phyloP scores from a whole-genome alignment of 768 basidiomycete genomes.

The Agrocybe praecox region DNA sequence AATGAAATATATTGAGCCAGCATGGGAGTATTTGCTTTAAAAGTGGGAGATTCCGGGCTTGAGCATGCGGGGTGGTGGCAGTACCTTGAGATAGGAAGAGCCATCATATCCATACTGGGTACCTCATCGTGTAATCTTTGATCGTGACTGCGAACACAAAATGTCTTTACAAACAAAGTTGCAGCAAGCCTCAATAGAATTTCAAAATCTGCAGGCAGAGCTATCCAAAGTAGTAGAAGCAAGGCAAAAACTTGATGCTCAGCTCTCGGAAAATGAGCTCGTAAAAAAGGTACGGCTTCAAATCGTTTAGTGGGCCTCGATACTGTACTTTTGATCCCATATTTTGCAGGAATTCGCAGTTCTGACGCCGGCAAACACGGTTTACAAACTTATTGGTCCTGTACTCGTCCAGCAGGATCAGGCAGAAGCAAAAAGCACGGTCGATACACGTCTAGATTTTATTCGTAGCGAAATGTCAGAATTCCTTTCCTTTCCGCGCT shows the following conservation, averaged over 20 bases:
- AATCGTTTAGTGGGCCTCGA: background rate
- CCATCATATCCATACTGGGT: background rate
- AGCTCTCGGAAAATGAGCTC: conserved; percentile 87
- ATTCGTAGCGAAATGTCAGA: conserved; percentile 87
- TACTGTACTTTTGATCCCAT: background rate
- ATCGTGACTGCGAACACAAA: conserved; percentile 13
- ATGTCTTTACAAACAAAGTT: conserved; percentile 64
- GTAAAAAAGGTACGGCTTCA: conserved; percentile 73
- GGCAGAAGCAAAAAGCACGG: conserved; percentile 82
- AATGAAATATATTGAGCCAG: background rate
- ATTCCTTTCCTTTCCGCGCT: background rate
- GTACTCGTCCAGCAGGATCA: conserved; percentile 91
- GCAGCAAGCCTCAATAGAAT: conserved; percentile 72
- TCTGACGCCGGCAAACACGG: conserved; percentile 72
- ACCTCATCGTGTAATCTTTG: conserved; percentile 12
- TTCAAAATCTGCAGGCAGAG: conserved; percentile 80
- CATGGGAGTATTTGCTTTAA: background rate
- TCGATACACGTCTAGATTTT: conserved; percentile 88
- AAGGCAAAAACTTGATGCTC: conserved; percentile 86
- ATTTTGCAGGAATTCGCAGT: conserved; percentile 73
- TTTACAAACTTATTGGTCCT: conserved; percentile 92
- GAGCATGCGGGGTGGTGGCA: background rate
- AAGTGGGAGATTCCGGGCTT: background rate
- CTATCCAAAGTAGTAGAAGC: conserved; percentile 75
- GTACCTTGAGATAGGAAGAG: background rate